A percentile compares a stretch with the other conserved stretches of the same genome.
Conservation (phyloP, 1,139 yeast genomes). For the Hemisphaericaspora subhashii region DNA sequence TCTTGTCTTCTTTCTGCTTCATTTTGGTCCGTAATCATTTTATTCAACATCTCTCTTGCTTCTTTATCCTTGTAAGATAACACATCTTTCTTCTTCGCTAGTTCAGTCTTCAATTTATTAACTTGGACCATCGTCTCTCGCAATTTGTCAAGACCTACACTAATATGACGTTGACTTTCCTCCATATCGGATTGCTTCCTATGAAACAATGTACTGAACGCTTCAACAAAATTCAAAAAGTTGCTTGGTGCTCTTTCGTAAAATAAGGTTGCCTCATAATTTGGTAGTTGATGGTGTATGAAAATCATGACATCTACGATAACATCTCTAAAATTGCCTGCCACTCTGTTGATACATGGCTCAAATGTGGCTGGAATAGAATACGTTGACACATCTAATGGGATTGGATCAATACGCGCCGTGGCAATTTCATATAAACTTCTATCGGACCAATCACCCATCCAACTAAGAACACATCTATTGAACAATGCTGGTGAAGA, state of each 20-base stretch:
- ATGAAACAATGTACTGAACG: conserved; percentile 46
- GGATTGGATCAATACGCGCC: conserved; percentile 42
- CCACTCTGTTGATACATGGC: conserved; percentile 10
- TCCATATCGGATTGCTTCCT: conserved; percentile 53
- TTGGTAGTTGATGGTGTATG: conserved; percentile 37
- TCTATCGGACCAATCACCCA: conserved; percentile 74
- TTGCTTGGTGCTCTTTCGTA: conserved; percentile 35
- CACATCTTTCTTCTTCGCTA: conserved; percentile 53
- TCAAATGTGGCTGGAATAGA: conserved; percentile 26
- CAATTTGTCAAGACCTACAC: conserved; percentile 71
- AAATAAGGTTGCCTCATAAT: conserved; percentile 13
- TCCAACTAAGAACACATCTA: conserved; percentile 86
- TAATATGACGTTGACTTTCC: conserved; percentile 69
- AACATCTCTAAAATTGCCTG: conserved; percentile 41
- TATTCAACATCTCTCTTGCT: conserved; percentile 70
- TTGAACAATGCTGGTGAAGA: conserved; percentile 91
- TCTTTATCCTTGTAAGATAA: conserved; percentile 60
- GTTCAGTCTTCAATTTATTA: conserved; percentile 51
- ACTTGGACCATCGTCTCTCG: conserved; percentile 79
- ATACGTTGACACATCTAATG: conserved; percentile 52
- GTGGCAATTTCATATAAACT: conserved; percentile 54
- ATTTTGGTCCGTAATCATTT: conserved; percentile 84
- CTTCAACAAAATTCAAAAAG: conserved; percentile 52
- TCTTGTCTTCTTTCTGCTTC: conserved; percentile 91
- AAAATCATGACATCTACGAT: conserved; percentile 48